Percentiles rank a stretch among this genome's conserved stretches.
Evolutionary conservation across 2,329 filamentous ascomycete genomes (phyloP).

Genomic region (Exophiala lecanii-corni): DNA sequence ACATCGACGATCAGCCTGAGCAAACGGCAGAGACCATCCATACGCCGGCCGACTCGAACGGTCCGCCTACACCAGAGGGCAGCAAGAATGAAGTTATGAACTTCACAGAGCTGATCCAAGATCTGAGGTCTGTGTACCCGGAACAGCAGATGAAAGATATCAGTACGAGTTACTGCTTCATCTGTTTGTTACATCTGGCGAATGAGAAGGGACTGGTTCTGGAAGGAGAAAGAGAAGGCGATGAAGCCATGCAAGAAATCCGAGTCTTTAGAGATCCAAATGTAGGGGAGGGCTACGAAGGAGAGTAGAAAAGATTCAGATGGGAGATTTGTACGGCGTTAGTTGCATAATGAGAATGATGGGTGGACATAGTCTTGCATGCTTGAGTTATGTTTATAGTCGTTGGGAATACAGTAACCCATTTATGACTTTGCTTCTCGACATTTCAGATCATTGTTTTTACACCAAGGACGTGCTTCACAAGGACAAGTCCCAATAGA

Average conservation of each 20-base stretch:
- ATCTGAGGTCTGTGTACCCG: conserved; percentile 78
- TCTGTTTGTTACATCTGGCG: conserved; percentile 82
- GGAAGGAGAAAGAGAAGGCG: conserved; percentile 51
- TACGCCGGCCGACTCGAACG: conserved; percentile 37
- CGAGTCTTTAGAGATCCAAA: conserved; percentile 26
- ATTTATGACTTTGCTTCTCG: too few species aligned
- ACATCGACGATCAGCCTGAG: conserved; percentile 23
- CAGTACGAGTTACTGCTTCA: conserved; percentile 89
- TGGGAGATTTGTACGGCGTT: too few species aligned
- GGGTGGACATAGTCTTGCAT: too few species aligned
- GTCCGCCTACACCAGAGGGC: conserved; percentile 31
- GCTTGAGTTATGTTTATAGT: too few species aligned
- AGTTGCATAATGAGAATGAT: too few species aligned
- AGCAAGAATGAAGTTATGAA: conserved; percentile 53
- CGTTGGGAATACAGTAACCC: too few species aligned
- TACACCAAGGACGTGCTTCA: too few species aligned
- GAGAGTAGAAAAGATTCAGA: conserved; percentile 21
- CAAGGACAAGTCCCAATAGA: too few species aligned
- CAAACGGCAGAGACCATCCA: conserved; percentile 23
- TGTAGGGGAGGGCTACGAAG: conserved; percentile 29
- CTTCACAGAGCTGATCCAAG: conserved; percentile 91
- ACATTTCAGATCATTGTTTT: too few species aligned
- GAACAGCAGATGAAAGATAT: conserved; percentile 87
- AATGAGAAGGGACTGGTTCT: conserved; percentile 89
- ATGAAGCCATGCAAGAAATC: conserved; percentile 39